These are phyloP conservation scores for Bacterosira constricta DNA, from an alignment of 108 stramenopile species.

Conservation along the genomic window DNA sequence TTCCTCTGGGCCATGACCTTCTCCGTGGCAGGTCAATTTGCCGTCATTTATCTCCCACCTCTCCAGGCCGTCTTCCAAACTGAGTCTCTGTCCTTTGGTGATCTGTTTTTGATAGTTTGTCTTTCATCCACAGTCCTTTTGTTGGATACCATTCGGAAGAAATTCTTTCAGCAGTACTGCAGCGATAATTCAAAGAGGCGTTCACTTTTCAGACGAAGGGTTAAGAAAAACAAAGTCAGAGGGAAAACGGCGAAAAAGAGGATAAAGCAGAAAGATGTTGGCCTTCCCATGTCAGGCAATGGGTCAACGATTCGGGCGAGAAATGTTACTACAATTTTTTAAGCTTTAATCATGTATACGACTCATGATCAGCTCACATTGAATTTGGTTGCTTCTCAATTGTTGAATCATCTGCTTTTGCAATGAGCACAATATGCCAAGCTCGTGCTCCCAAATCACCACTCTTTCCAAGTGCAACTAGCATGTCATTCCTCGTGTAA, in stretches of 20 bases:
- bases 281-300: neutral
- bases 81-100: constrained; percentile 81
- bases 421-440: too few relatives aligned
- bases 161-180: constrained; percentile 77
- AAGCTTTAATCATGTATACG: too few relatives aligned
- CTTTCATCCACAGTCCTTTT: constrained; percentile 84
- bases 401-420: too few relatives aligned
- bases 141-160: constrained; percentile 90
- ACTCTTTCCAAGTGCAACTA: too few relatives aligned
- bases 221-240: neutral
- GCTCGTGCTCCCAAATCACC: too few relatives aligned
- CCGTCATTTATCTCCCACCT: constrained; percentile 90
- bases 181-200: constrained; percentile 51
- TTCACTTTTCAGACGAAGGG: constrained; percentile 25
- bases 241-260: constrained; percentile 5
- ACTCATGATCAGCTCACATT: too few relatives aligned
- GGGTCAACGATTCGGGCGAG: constrained; percentile 5
- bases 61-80: constrained; percentile 95
- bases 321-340: too few relatives aligned
- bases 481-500: too few relatives aligned
- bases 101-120: constrained; percentile 75
- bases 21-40: constrained; percentile 86
- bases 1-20: constrained; percentile 89
- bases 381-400: too few relatives aligned
- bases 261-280: neutral